Base-by-base conservation (phyloP, 306 rosid genomes). In the Myrica gale region DNA sequence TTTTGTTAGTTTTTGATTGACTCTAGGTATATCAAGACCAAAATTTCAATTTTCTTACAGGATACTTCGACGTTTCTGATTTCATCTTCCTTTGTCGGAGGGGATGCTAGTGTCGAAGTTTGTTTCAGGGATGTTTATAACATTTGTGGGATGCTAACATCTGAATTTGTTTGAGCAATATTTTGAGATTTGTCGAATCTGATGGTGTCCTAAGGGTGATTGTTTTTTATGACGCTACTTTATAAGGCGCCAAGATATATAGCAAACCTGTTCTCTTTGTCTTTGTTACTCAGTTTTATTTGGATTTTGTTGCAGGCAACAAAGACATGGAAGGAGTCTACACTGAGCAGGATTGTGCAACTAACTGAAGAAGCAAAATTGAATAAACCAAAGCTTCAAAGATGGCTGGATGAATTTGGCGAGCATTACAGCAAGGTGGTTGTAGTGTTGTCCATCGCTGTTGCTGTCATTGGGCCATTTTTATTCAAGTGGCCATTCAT, bases 391-490 rank as follows among this genome's bases (percentile, higher is more conserved):
- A 92, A 86, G 86, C 97, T 92, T 84, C 93, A 95, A 83, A 90
- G 99, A 85, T 95, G 99, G 99, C 86, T 95, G 71, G 97, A 95
- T 80, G 96, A 95, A 83, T 95, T 92, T 85, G 97, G 99, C 41
- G 99, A 95, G 82, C 89, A 77, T 39, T 95, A 92, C 88, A 95
- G 99, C 90, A 89, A 89, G 88, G 90, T 88, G 78, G 99, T 95
- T 77, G 90, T 95, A 76, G 91, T 92, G 75, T 81, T 95, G 82
- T 92, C 99, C 51, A 68, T 90, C 55, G 90, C 96, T 47, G 66
- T 95, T 78, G 99, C 99, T 75, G 81, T 95, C 74, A 74, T 92
- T 76, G 97, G 99, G 72, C 97, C 97, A 74, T 87, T 92, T 60
- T 47, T 95, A 72, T 95, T 95, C 84, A 95, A 95, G 85, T 92